Base-by-base conservation (phyloP, 1,284 basidiomycete genomes). In the Ustilago lituana region DNA sequence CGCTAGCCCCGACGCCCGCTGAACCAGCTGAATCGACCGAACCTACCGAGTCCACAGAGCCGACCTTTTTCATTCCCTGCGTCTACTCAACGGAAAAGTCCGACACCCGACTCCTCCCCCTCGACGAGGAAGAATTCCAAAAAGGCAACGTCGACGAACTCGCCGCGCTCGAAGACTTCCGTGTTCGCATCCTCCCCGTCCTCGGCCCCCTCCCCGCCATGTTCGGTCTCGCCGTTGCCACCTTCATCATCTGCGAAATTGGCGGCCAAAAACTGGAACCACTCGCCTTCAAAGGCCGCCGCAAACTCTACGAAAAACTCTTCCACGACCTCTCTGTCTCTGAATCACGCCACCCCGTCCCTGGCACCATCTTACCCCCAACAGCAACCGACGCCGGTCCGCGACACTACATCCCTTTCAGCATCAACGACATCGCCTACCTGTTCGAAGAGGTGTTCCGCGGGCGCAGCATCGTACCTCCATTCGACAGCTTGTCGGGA, bases 41-140 rank as follows among this genome's bases (percentile, higher is more conserved):
- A 24, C 24, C 36, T 4, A 37, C 41, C 15, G 59, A 57, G 20
- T 23, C 36, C 19, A 57, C 57, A 7, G 70, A 62, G 15, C 51
- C 66, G 27, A 46, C 46, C n/a, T 70, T 67, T 51, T 71, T 65
- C 32, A 68, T 80, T 20, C 79, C 79, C 3, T 77, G 75, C n/a
- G 93, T 96, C 4, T 98, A 95, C 83, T 95, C 92, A 1, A 97
- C 94, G 5, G 94, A 98, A 82, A 90, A 93, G 22, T 93, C 94
- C 0, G 86, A 90, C 15, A 83, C 84, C 41, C 91, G 91, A 69
- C 85, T 98, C 1, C 87, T 98, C 3, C 96, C 95, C 0, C 85
- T 98, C 0, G 87, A 92, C 0, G 93, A 97, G 62, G 92, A 94
- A 63, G 94, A 98, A 83, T 94, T 94, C 81, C 85, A 90, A 75